phyloP scores from a whole-genome alignment of 75 land plant genomes.

The Cryptomeria japonica region DNA sequence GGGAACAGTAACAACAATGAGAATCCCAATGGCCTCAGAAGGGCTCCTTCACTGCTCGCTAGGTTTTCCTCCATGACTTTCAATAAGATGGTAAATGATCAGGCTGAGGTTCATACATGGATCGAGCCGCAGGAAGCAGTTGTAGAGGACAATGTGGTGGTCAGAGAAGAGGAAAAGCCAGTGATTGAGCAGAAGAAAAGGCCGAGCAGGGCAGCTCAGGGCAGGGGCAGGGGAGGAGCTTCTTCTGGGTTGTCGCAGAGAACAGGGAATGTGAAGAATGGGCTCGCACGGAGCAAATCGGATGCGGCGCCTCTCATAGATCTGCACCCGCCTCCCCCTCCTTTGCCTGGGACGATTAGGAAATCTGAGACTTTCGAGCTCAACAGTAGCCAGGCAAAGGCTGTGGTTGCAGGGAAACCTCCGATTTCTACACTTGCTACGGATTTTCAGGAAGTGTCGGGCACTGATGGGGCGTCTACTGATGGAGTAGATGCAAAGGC shows the following conservation, averaged over 20 bases:
- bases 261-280: neutral
- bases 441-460: conserved; percentile 3
- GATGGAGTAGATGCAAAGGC: conserved; percentile 66
- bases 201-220: neutral
- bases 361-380: conserved; percentile 18
- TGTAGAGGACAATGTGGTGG: neutral
- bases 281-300: conserved; percentile 16
- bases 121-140: neutral
- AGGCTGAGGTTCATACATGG: neutral
- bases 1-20: neutral
- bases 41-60: neutral
- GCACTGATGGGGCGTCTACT: neutral
- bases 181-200: neutral
- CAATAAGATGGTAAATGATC: neutral
- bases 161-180: neutral
- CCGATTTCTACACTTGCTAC: neutral
- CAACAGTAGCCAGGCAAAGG: neutral
- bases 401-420: neutral
- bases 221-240: neutral
- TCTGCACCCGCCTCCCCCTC: neutral
- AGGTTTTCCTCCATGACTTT: neutral
- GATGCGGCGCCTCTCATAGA: neutral
- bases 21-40: neutral
- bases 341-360: conserved; percentile 1
- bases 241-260: neutral